Evolutionary conservation across 371 early-diverging fungal species (phyloP).

Genomic region (Entomophthora muscae): DNA sequence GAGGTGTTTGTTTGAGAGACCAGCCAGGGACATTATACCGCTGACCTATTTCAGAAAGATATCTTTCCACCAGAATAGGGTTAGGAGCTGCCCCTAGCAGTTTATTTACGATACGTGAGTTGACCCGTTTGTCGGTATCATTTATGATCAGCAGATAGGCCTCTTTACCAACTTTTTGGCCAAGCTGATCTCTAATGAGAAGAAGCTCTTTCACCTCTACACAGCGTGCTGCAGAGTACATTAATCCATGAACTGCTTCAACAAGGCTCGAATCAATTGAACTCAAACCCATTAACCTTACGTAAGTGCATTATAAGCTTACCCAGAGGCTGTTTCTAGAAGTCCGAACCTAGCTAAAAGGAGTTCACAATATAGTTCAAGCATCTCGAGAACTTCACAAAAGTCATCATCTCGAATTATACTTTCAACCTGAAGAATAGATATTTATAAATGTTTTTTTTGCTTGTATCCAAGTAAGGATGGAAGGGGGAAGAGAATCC

Average conservation of each 20-base stretch:
- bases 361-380: conserved; percentile 79
- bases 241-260: conserved; percentile 74
- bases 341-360: conserved; percentile 74
- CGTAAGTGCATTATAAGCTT: conserved; percentile 12
- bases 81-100: not conserved
- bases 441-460: too few species aligned
- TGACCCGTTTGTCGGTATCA: conserved; percentile 52
- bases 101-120: conserved; percentile 18
- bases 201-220: conserved; percentile 73
- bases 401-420: conserved; percentile 84
- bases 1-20: not conserved
- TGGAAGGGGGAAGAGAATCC: too few species aligned
- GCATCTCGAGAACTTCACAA: conserved; percentile 77
- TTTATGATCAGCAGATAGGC: conserved; percentile 55
- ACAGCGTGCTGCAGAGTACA: conserved; percentile 70
- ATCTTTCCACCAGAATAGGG: not conserved
- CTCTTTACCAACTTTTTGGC: conserved; percentile 67
- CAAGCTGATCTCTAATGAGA: conserved; percentile 49
- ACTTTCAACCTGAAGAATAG: conserved; percentile 60
- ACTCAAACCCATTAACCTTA: conserved; percentile 16
- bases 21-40: not conserved
- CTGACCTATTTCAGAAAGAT: not conserved
- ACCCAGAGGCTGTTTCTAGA: conserved; percentile 54
- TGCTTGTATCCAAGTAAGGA: not conserved
- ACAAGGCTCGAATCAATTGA: conserved; percentile 58